These are phyloP conservation scores for Talaromyces stipitatus DNA, from an alignment of 495 filamentous ascomycete species.

Conservation along the genomic window DNA sequence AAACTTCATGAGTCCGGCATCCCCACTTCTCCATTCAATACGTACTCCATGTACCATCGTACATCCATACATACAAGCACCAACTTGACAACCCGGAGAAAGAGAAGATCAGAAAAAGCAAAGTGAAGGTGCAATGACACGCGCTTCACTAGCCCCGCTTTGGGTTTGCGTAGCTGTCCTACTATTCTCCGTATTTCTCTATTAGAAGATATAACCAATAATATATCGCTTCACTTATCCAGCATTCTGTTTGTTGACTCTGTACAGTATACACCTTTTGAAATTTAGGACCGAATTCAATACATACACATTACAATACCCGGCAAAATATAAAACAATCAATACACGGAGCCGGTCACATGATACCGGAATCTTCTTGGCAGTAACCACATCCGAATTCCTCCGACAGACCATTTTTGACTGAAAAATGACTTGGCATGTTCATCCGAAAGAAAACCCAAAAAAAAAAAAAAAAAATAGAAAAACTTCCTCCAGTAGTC, in stretches of 20 bases:
- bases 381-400: not conserved
- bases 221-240: no score
- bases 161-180: not conserved
- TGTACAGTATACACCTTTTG: not conserved
- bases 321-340: not conserved
- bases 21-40: not conserved
- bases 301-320: not conserved
- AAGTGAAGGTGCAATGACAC: not conserved
- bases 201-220: not conserved
- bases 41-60: not conserved
- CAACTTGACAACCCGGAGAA: not conserved
- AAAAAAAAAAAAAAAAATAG: not conserved
- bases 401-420: not conserved
- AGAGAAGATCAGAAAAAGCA: not conserved
- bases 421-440: not conserved
- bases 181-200: not conserved
- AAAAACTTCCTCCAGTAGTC: no score
- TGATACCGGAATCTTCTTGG: not conserved
- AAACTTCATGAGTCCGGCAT: not conserved
- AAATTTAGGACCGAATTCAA: not conserved
- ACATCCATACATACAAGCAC: not conserved
- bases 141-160: not conserved
- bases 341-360: not conserved
- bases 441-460: not conserved
- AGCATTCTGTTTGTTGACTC: no score